Conservation (phyloP, 2,329 filamentous ascomycete genomes). For the Myrmaecium sp. region DNA sequence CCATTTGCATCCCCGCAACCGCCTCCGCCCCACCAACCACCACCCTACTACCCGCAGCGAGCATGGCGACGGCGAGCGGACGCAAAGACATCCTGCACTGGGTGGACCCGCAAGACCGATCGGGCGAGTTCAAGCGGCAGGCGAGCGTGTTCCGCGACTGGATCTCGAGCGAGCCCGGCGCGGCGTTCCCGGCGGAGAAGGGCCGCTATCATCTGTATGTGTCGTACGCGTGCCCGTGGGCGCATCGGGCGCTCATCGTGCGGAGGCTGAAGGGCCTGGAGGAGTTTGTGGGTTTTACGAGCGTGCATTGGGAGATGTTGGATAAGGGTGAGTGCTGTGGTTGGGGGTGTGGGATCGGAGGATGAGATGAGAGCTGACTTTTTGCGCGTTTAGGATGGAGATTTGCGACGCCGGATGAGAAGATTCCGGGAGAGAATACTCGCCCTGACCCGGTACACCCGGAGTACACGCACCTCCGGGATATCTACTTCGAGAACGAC, state of each 20-base stretch:
- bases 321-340: constrained; percentile 35
- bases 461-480: constrained; percentile 54
- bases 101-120: constrained; percentile 60
- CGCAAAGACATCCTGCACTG: constrained; percentile 59
- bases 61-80: too few relatives aligned
- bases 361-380: constrained; percentile 1
- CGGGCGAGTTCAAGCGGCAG: constrained; percentile 86
- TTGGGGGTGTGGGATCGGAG: neutral
- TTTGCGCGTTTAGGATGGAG: constrained; percentile 70
- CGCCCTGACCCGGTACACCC: constrained; percentile 46
- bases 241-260: constrained; percentile 73
- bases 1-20: too few relatives aligned
- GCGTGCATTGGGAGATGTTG: constrained; percentile 84
- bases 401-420: constrained; percentile 52
- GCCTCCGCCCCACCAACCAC: too few relatives aligned
- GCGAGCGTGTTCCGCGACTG: constrained; percentile 65
- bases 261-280: constrained; percentile 85
- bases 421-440: constrained; percentile 37
- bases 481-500: constrained; percentile 66
- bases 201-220: constrained; percentile 89
- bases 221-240: constrained; percentile 90
- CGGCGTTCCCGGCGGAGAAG: constrained; percentile 70
- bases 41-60: too few relatives aligned
- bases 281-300: constrained; percentile 59
- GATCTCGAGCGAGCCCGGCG: constrained; percentile 54